Base-by-base conservation (phyloP, 768 basidiomycete genomes). In the Lactifluus rugatus region DNA sequence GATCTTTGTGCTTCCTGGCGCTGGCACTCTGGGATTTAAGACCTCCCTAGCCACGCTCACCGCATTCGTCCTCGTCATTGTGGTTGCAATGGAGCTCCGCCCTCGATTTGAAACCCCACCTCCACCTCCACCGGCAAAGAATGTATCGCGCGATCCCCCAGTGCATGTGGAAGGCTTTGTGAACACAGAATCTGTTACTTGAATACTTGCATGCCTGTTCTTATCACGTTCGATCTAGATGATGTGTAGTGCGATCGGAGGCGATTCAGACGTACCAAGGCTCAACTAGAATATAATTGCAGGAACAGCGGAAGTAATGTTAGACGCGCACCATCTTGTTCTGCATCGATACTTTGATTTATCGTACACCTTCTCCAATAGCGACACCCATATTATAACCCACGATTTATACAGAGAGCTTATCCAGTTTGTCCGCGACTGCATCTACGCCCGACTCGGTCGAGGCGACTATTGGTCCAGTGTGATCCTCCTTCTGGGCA, bases 31-130 rank as follows among this genome's bases (percentile, higher is more conserved):
- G 42, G 5, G 5, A 28, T 42, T 50, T 23, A 50, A 50, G 41
- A 44, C 28, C 11, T 25, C 13, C 36, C 13, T 52, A 89, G 87
- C 78, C 34, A 79, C 85, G 2, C 74, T 90, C 25, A 72, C 76
- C 25, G 81, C 75, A 8, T 87, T 90, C 63, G 73, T 84, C n/a
- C 54, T 87, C n/a, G 73, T 82, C 58, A 85, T 87, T 60, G 75
- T 91, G 63, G 61, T 87, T 46, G 72, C 74, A 39, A 84, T 89
- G 83, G 89, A 92, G 66, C 65, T 90, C 19, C 77, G 78, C 25
- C 62, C 68, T 19, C 63, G 69, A 56, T 77, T 74, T 25, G 78
- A 74, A 62, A 66, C n/a, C n/a, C n/a, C 74, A 21, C 69, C 67
- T 42, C 57, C 74, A 5, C 58, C 69, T 14, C 62, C 71, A 19